Conservation (phyloP, 805 yeast species). For the Candida stauntonica region DNA sequence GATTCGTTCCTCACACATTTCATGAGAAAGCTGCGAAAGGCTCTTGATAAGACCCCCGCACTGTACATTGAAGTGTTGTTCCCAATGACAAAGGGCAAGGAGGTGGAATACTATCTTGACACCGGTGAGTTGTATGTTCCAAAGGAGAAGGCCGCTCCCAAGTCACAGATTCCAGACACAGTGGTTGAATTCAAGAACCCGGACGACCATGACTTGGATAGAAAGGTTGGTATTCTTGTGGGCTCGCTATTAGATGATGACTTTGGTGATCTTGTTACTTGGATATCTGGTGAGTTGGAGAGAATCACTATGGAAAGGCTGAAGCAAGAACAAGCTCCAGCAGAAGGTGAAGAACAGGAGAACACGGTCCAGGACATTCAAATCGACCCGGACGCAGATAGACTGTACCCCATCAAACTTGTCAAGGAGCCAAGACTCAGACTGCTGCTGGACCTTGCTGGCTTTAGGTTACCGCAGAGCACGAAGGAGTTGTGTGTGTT, state of each 20-base stretch:
- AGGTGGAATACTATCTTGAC: constrained; percentile 47
- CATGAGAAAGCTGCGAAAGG: constrained; percentile 52
- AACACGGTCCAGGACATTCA: constrained; percentile 9
- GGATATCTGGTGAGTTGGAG: constrained; percentile 38
- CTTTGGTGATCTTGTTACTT: constrained; percentile 38
- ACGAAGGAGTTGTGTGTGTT: constrained; percentile 39
- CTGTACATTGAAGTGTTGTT: constrained; percentile 64
- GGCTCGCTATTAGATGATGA: constrained; percentile 45
- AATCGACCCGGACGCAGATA: constrained; percentile 19
- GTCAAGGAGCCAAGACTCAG: constrained; percentile 47
- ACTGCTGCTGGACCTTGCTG: constrained; percentile 41
- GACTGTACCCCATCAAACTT: constrained; percentile 24
- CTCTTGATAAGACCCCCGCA: constrained; percentile 46
- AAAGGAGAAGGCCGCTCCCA: too few species aligned
- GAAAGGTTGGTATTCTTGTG: constrained; percentile 46
- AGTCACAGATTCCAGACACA: constrained; percentile 14
- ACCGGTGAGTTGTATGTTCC: constrained; percentile 44
- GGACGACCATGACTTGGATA: constrained; percentile 35
- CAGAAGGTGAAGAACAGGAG: background rate
- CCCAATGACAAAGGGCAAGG: constrained; percentile 46
- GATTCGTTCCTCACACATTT: constrained; percentile 62
- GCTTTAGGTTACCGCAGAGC: constrained; percentile 40
- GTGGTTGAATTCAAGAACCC: constrained; percentile 24
- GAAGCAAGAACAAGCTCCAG: constrained; percentile 11
- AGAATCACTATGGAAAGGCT: constrained; percentile 28